Evolutionary conservation across 768 basidiomycete genomes (phyloP), one percentile per base, ranked within the genome.

Genomic region (Coprinopsis strossmayeri): DNA sequence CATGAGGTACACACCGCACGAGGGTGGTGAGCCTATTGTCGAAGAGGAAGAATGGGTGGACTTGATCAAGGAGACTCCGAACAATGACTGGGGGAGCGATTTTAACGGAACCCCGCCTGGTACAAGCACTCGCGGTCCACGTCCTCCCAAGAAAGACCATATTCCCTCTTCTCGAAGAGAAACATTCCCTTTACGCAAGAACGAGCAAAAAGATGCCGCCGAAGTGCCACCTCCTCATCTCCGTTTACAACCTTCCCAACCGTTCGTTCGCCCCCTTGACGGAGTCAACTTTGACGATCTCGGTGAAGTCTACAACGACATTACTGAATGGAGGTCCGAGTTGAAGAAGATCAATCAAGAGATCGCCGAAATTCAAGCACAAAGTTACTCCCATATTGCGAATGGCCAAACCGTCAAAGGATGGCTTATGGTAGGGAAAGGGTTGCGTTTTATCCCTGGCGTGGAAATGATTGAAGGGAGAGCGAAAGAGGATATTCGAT

Each of bases 401-500:
- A 77, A 79, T 46, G 88, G 88, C 5, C 69, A 72, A 25, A 67
- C 74, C 39, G 76, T 86, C 51, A 84, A 82, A 56, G 89, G 89
- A 0, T 91, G 87, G 86, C 59, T 92, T 46, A 64, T 92, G 59
- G 74, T 87, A 34, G 89, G 89, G 7, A 71, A 78, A 23, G 87
- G 85, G 1, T 61, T 90, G 50, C 64, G 79, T 47, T 75, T 72
- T 55, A 61, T 91, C 23, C 79, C 79, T 25, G 79, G 80, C 1
- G 63, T 84, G 3, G 68, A 85, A 59, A 65, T 84, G 28, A 88
- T 92, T 20, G 83, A 87, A 59, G 89, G 89, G 1, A 68, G 84
- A 50, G 83, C 87, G 12, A 89, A 87, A 62, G 87, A 91, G 57
- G 88, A 91, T 61, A 79, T 92, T 28, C 67, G 84, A 46, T 92